Conservation (phyloP, 139 green algal genomes). For the Mesotaenium endlicherianum region DNA sequence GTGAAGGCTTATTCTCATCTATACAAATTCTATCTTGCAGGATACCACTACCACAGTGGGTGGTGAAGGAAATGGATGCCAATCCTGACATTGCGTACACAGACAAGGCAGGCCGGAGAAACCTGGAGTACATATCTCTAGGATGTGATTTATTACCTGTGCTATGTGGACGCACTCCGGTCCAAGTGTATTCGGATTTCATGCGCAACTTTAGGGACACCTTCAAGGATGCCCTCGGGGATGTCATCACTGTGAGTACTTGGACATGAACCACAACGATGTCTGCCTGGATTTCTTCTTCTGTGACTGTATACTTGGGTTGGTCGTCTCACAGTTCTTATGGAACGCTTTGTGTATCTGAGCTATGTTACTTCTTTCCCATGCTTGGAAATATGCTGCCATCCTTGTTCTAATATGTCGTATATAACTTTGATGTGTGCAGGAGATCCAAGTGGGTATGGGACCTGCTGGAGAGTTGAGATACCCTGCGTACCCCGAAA, state of each 20-base stretch:
- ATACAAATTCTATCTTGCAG: too few relatives aligned
- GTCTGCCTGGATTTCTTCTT: too few relatives aligned
- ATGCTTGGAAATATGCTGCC: too few relatives aligned
- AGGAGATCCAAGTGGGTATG: conserved; percentile 91
- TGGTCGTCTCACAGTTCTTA: too few relatives aligned
- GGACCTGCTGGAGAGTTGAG: conserved; percentile 95
- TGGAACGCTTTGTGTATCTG: too few relatives aligned
- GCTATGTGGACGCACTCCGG: conserved; percentile 81
- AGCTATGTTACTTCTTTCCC: too few relatives aligned
- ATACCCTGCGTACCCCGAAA: conserved; percentile 91
- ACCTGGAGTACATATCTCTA: conserved; percentile 90
- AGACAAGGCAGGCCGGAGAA: conserved; percentile 79
- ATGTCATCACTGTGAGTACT: conserved; percentile 42
- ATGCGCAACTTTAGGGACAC: conserved; percentile 79
- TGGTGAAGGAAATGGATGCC: conserved; percentile 79
- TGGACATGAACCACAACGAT: too few relatives aligned
- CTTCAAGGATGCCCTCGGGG: conserved; percentile 49
- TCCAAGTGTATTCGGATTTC: conserved; percentile 92
- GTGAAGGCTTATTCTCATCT: too few relatives aligned
- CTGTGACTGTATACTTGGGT: neutral
- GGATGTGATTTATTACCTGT: conserved; percentile 81
- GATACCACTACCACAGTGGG: conserved; percentile 69
- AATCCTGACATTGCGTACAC: conserved; percentile 96
- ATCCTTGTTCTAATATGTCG: too few relatives aligned
- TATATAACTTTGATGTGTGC: too few relatives aligned